phyloP scores from a whole-genome alignment of 2,329 filamentous ascomycete species.

The Diaporthe nobilis region DNA sequence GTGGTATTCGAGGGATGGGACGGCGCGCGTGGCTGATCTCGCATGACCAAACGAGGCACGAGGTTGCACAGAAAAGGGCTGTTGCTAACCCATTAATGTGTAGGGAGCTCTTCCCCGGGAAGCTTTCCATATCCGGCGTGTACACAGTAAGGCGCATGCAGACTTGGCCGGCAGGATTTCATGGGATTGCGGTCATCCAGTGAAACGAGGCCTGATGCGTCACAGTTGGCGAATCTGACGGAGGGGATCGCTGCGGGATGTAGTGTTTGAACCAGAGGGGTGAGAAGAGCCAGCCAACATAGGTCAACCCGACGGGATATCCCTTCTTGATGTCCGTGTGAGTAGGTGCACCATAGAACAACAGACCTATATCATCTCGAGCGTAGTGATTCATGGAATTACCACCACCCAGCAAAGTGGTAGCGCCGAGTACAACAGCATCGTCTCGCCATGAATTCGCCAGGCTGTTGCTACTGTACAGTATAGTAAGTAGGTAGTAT shows the following conservation, averaged over 20 bases:
- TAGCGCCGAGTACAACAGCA: slow-evolving; percentile 38
- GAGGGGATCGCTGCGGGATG: slow-evolving; percentile 15
- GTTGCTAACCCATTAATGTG: slow-evolving; percentile 11
- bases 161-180: slow-evolving; percentile 15
- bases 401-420: slow-evolving; percentile 20
- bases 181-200: slow-evolving; percentile 24
- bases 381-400: neutral
- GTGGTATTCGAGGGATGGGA: slow-evolving; percentile 32
- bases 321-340: neutral
- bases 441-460: slow-evolving; percentile 13
- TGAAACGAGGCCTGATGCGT: slow-evolving; percentile 7
- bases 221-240: slow-evolving; percentile 18
- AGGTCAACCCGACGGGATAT: neutral
- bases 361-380: slow-evolving; percentile 14
- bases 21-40: slow-evolving; percentile 38
- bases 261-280: neutral
- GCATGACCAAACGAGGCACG: slow-evolving; percentile 36
- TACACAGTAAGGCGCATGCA: slow-evolving; percentile 28
- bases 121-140: slow-evolving; percentile 11
- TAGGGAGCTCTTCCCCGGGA: slow-evolving; percentile 15
- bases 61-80: slow-evolving; percentile 30
- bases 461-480: neutral
- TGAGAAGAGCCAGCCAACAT: neutral
- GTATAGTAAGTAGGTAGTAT: neutral
- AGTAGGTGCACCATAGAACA: neutral